Evolutionary conservation across 306 rosid species (phyloP).

Genomic region (Cucurbita moschata): DNA sequence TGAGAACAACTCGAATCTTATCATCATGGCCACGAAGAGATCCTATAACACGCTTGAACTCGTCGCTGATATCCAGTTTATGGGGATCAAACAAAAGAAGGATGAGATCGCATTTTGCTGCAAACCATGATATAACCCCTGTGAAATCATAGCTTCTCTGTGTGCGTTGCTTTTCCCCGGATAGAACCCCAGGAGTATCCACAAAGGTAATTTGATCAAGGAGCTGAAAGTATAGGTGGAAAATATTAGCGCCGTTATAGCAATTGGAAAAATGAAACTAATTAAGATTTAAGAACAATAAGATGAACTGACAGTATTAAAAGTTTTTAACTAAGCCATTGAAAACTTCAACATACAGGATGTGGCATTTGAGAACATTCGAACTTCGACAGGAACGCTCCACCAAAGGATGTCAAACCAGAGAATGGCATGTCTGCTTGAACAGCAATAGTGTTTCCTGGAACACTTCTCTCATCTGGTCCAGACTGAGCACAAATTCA

Average conservation of each 20-base stretch:
- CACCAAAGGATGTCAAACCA: constrained; percentile 74
- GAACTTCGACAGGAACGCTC: constrained; percentile 77
- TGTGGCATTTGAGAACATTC: constrained; percentile 96
- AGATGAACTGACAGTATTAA: neutral
- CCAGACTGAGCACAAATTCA: constrained; percentile 47
- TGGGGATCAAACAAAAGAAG: constrained; percentile 90
- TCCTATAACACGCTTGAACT: constrained; percentile 73
- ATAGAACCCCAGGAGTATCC: constrained; percentile 94
- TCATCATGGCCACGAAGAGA: constrained; percentile 82
- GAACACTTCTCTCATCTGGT: constrained; percentile 89
- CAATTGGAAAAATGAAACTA: neutral
- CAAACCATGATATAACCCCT: constrained; percentile 96
- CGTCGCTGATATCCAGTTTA: constrained; percentile 88
- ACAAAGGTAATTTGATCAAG: constrained; percentile 71
- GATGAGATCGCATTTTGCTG: constrained; percentile 88
- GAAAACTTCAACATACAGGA: constrained; percentile 46
- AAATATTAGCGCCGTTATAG: neutral
- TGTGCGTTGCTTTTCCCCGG: constrained; percentile 96
- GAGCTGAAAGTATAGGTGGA: constrained; percentile 24
- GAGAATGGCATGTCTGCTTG: constrained; percentile 90
- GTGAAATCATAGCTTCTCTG: constrained; percentile 91
- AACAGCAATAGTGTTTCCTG: constrained; percentile 89
- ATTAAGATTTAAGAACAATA: neutral
- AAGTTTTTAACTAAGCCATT: neutral
- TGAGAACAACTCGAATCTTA: constrained; percentile 89